Percentiles rank a stretch among this genome's conserved stretches.
These are phyloP conservation scores for Aphanomyces astaci DNA, from an alignment of 352 stramenopile species.

Conservation along the genomic window DNA sequence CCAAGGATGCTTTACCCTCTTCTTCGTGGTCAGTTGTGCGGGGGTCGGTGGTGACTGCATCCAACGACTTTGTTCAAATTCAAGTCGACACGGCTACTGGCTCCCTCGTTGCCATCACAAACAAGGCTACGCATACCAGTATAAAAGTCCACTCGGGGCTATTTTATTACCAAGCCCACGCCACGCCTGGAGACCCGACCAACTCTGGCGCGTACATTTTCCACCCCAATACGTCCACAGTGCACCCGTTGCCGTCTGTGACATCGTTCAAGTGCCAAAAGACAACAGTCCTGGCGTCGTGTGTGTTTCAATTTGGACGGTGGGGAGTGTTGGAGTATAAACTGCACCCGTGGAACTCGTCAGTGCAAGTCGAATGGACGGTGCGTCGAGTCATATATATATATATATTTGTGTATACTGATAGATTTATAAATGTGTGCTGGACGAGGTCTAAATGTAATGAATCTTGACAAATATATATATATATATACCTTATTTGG, in stretches of 20 bases:
- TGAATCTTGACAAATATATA: no score
- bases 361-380: conserved; percentile 94
- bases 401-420: no score
- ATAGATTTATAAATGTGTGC: no score
- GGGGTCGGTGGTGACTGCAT: conserved; percentile 37
- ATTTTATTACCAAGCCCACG: conserved; percentile 46
- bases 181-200: conserved; percentile 27
- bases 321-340: conserved; percentile 90
- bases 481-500: no score
- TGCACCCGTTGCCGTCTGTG: conserved; percentile 34
- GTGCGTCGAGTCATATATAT: no score
- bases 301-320: conserved; percentile 66
- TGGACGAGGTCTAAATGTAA: no score
- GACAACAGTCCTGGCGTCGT: conserved; percentile 40
- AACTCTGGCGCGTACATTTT: conserved; percentile 97
- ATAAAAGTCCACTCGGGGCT: conserved; percentile 42
- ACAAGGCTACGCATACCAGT: conserved; percentile 66
- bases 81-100: conserved; percentile 48
- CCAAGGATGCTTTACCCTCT: no score
- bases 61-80: conserved; percentile 52
- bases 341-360: conserved; percentile 75
- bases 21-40: no score
- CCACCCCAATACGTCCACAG: conserved; percentile 75
- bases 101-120: conserved; percentile 46
- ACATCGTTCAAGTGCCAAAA: conserved; percentile 27